Base-by-base conservation (phyloP, 345 rosid species). In the Arabis alpina region DNA sequence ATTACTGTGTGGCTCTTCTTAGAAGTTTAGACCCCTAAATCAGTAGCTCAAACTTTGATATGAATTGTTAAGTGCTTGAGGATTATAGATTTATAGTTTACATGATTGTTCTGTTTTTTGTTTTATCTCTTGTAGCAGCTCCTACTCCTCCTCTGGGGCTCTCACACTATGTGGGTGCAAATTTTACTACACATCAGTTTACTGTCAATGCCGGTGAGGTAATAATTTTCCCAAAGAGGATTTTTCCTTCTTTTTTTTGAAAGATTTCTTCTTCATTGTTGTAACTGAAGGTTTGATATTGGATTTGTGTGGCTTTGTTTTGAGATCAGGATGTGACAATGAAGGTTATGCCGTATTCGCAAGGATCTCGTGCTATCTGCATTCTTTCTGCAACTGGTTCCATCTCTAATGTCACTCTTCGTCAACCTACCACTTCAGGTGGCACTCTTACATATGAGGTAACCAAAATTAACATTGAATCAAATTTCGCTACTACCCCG, bases 401-500 rank as follows among this genome's bases (percentile, higher is more conserved):
- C 6, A 84, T 94, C 76, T 91, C 98, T 45, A 94, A 87, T 66
- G 99, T 94, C 68, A 89, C 99, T 10, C 89, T 94, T 77, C 93
- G 96, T 51, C 99, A 89, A 58, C 85, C 99, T 66, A 82, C 90
- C 23, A 79, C 89, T 57, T 89, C 85, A 25, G 95, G 99, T 30
- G 99, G 99, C 36, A 91, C 99, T 57, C 81, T 89, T 47, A 91
- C 99, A 2, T 94, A 94, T 28, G 98, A 94, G 99, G 99, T 94
- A 64, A 70, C 48, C 10, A 24, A 28, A 40, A 19, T 41, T 8
- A 25, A 37, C n/a, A 10, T 28, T 14, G 15, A 12, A 37, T 51
- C 41, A 12, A n/a, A 28, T 28, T 7, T 53, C 5, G 10, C 37
- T 36, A 8, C 8, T 54, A 9, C 2, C 25, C 8, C 1, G 27